These are phyloP conservation scores for Galerina marginata DNA, from an alignment of 768 basidiomycete species.

Conservation along the genomic window DNA sequence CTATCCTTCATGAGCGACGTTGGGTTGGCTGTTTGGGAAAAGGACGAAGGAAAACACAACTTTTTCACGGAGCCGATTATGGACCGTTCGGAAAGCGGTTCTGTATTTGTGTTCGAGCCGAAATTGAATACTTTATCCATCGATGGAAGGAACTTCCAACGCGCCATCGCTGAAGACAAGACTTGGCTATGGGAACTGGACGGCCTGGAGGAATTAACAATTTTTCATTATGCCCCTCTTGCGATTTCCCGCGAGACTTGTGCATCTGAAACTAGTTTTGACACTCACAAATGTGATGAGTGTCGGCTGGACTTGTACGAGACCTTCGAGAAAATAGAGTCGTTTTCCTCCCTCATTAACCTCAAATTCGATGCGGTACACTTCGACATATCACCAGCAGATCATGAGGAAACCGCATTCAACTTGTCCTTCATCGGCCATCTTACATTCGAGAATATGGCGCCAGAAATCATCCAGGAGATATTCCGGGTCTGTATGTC, in stretches of 20 bases:
- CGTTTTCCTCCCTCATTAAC: background rate
- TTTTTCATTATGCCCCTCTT: background rate
- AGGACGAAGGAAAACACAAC: background rate
- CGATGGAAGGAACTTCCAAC: background rate
- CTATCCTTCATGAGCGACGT: background rate
- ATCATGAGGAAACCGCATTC: background rate
- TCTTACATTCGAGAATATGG: background rate
- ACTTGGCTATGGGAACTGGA: background rate
- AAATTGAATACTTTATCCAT: background rate
- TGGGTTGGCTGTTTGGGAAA: background rate
- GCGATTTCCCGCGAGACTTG: background rate
- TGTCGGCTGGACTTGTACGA: background rate
- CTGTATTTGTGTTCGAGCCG: background rate
- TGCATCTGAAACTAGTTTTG: too few species aligned
- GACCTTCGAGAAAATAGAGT: background rate
- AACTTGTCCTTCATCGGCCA: background rate
- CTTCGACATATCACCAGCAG: background rate
- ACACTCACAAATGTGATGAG: background rate
- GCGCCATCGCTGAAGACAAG: background rate
- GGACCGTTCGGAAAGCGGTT: background rate
- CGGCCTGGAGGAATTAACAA: background rate
- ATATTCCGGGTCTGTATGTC: background rate
- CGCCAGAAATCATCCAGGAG: background rate
- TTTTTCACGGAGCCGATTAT: background rate
- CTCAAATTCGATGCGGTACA: background rate